phyloP scores from a whole-genome alignment of 1,284 basidiomycete genomes.

The Malassezia restricta region DNA sequence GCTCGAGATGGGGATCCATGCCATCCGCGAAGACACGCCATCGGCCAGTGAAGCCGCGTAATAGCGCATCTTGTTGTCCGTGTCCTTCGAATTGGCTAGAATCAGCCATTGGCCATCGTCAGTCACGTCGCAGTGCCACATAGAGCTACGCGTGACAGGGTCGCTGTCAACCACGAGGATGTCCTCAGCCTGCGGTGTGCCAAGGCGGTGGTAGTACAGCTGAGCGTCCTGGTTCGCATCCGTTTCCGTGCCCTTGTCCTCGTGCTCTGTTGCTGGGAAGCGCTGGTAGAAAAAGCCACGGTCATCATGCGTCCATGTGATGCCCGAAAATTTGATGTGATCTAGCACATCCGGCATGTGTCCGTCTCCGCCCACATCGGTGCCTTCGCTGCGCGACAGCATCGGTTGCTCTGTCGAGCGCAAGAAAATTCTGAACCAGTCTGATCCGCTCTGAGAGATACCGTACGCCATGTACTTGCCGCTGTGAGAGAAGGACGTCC shows the following conservation, averaged over 20 bases:
- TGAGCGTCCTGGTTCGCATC: conserved; percentile 38
- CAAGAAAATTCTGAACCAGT: conserved; percentile 40
- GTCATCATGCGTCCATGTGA: conserved; percentile 38
- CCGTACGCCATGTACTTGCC: conserved; percentile 40
- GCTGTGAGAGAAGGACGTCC: conserved; percentile 32
- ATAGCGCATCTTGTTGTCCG: conserved; percentile 33
- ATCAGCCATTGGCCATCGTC: conserved; percentile 38
- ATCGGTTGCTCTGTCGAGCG: conserved; percentile 33
- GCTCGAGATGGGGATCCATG: conserved; percentile 33
- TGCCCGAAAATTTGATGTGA: conserved; percentile 36
- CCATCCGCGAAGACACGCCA: conserved; percentile 16
- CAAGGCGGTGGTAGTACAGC: conserved; percentile 41
- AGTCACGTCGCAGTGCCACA: conserved; percentile 32
- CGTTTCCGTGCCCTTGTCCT: conserved; percentile 40
- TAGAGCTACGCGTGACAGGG: conserved; percentile 23
- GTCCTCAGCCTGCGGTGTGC: conserved; percentile 34
- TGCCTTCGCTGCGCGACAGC: conserved; percentile 19
- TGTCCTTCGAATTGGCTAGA: conserved; percentile 34
- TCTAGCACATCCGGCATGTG: conserved; percentile 31
- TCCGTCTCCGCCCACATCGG: conserved; percentile 25
- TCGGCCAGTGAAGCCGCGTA: conserved; percentile 28
- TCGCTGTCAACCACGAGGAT: conserved; percentile 36
- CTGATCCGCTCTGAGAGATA: conserved; percentile 38
- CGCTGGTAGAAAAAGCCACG: conserved; percentile 42
- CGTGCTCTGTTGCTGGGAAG: conserved; percentile 27